phyloP scores from a whole-genome alignment of 1,284 basidiomycete genomes.

The Trichosporon sp. region DNA sequence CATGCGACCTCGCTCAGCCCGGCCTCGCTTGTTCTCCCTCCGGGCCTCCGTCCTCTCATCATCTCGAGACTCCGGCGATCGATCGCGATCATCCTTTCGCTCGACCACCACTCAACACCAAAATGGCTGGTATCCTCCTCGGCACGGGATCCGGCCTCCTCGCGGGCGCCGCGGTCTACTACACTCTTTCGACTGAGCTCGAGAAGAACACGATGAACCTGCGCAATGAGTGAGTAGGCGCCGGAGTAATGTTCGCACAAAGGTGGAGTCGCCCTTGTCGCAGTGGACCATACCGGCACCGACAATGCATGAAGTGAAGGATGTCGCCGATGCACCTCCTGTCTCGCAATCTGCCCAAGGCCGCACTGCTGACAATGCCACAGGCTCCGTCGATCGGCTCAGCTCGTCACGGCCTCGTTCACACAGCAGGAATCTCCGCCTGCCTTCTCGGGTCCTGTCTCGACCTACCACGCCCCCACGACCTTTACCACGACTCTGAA shows the following conservation, averaged over 20 bases:
- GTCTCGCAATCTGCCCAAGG: not conserved
- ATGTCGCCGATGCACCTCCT: not conserved
- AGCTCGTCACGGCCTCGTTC: not conserved
- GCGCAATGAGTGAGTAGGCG: conserved; percentile 33
- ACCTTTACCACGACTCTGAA: conserved; percentile 30
- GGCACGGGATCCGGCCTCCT: conserved; percentile 40
- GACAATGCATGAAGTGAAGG: not conserved
- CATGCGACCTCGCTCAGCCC: not conserved
- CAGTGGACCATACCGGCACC: not conserved
- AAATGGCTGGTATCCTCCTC: conserved; percentile 42
- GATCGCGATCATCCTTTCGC: not conserved
- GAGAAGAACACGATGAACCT: conserved; percentile 24
- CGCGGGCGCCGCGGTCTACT: conserved; percentile 44
- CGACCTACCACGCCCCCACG: conserved; percentile 13
- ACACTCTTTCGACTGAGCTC: conserved; percentile 36
- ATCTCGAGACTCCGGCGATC: not conserved
- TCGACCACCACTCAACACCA: not conserved
- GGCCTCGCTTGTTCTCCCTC: not conserved
- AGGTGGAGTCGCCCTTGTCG: not conserved
- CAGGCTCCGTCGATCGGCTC: not conserved
- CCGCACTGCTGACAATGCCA: not conserved
- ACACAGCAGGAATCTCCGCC: not conserved
- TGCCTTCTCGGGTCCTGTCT: conserved; percentile 19
- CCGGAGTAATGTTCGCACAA: not conserved
- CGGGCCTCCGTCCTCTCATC: conserved; percentile 4